A percentile compares a stretch with the other conserved stretches of the same genome.
Evolutionary conservation across 768 basidiomycete genomes (phyloP).

Genomic region (Termitomyces sp.): DNA sequence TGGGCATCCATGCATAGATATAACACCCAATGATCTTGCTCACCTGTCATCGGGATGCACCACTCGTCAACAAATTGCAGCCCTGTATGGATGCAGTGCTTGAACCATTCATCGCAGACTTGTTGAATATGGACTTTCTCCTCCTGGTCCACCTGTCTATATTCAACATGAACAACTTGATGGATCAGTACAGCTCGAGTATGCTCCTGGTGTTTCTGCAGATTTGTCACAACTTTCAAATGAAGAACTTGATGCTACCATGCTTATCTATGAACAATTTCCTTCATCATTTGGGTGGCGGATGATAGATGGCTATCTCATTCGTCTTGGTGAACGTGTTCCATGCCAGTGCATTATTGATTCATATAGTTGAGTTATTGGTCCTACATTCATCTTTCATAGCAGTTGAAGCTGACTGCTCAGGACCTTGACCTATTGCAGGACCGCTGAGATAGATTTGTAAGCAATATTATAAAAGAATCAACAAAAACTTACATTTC

Average conservation of each 20-base stretch:
- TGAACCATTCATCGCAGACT: neutral
- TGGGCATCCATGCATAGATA: neutral
- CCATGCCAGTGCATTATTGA: neutral
- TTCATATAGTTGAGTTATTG: neutral
- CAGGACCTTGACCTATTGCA: too few relatives aligned
- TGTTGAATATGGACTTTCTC: neutral
- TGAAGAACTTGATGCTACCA: neutral
- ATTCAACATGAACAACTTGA: neutral
- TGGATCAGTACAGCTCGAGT: neutral
- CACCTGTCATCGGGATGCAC: neutral
- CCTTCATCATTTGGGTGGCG: too few relatives aligned
- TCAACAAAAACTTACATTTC: too few relatives aligned
- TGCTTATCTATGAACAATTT: neutral
- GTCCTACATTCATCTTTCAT: too few relatives aligned
- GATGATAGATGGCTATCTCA: too few relatives aligned
- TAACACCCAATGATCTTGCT: constrained; percentile 7
- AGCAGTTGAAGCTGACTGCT: too few relatives aligned
- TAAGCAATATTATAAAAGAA: too few relatives aligned
- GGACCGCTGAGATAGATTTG: too few relatives aligned
- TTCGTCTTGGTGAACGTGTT: neutral
- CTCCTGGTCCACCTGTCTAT: neutral
- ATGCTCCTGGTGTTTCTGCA: neutral
- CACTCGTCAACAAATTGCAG: constrained; percentile 5
- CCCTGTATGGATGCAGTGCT: neutral
- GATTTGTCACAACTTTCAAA: neutral